Base-by-base conservation (phyloP, 2,329 filamentous ascomycete species). In the Didymosphaeria variabile region DNA sequence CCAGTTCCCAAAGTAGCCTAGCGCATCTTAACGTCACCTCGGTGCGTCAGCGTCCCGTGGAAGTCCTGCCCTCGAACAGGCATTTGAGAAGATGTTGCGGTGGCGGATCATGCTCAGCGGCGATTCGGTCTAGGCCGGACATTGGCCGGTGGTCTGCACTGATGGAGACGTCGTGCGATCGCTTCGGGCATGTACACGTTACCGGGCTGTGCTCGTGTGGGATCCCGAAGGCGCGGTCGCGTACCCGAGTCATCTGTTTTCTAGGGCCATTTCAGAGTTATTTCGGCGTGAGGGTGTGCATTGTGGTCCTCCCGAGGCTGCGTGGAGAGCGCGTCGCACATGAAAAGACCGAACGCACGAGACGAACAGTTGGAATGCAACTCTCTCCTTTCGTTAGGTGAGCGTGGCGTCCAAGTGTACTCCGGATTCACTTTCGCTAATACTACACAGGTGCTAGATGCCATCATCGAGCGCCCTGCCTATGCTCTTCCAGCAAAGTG, bases 181-280 rank as follows among this genome's bases (percentile, higher is more conserved):
- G 47, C 23, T 29, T 51, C 47, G 53, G 53, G 19, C 21, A 46
- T 55, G 53, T 55, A 55, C 50, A 52, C 38, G 32, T n/a, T 7
- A 29, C 36, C 32, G 19, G 53, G 53, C 53, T 47, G 53, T 55
- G 53, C 42, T 55, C 42, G 53, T 47, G 26, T 45, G 52, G 23
- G 52, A 31, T 55, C 38, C 38, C 52, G 26, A 55, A 45, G 52
- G 52, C 38, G 26, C 38, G 51, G 51, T 54, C 9, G 36, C 51
- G 23, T 23, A 6, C 15, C 10, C 13, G 8, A n/a, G n/a, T n/a
- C n/a, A n/a, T n/a, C n/a, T n/a, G n/a, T n/a, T 38, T 13, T 19
- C 15, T 45, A 7, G 26, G 8, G n/a, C 8, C n/a, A 26, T 3
- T 6, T 40, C 21, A 29, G 23, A 8, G 38, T 21, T 55, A 45